phyloP scores from a whole-genome alignment of 108 stramenopile species.

The Nitzschia putrida region DNA sequence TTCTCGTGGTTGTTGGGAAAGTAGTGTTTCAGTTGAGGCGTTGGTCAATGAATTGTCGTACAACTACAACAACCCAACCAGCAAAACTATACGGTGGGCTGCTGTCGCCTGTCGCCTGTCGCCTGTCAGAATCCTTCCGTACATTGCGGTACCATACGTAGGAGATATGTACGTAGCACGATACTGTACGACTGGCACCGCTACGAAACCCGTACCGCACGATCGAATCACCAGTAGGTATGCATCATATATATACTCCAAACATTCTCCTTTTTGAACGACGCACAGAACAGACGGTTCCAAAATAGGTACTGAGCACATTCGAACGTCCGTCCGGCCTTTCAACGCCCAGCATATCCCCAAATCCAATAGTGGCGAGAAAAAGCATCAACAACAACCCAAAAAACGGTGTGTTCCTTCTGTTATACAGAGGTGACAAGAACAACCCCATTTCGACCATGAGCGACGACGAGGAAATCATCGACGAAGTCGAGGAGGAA shows the following conservation, averaged over 20 bases:
- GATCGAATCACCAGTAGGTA: too few species aligned
- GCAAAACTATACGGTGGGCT: too few species aligned
- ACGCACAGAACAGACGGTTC: constrained; percentile 20
- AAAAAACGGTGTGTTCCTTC: background rate
- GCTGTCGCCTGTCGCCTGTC: too few species aligned
- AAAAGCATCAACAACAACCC: too few species aligned
- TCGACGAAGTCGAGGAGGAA: constrained; percentile 28
- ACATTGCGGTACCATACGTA: too few species aligned
- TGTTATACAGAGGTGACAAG: background rate
- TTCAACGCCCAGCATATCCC: too few species aligned
- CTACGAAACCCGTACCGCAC: too few species aligned
- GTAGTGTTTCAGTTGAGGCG: background rate
- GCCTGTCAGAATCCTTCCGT: too few species aligned
- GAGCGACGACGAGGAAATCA: constrained; percentile 41
- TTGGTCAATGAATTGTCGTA: background rate
- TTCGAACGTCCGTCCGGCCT: background rate
- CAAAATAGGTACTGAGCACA: constrained; percentile 18
- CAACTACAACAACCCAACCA: background rate
- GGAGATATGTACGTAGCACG: too few species aligned
- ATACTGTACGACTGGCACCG: too few species aligned
- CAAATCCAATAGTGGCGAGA: too few species aligned
- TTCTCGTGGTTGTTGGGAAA: background rate
- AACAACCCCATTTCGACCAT: constrained; percentile 1
- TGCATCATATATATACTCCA: too few species aligned
- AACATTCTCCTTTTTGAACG: background rate